Evolutionary conservation across 75 land plant genomes (phyloP).

Genomic region (Cryptomeria japonica): DNA sequence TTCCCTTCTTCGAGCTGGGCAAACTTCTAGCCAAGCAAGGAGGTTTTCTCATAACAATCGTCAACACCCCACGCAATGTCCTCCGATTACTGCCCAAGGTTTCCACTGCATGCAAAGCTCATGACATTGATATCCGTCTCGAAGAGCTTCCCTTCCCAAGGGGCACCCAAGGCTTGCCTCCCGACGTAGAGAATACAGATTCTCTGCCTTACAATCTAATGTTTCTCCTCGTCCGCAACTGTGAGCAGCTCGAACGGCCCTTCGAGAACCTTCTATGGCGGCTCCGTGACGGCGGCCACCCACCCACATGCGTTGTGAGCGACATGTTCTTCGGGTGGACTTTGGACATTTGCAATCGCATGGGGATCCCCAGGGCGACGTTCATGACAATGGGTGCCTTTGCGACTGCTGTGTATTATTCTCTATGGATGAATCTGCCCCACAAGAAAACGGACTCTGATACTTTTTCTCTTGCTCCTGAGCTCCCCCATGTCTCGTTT

Average conservation of each 20-base stretch:
- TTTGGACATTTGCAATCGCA: conserved; percentile 28
- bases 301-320: conserved; percentile 44
- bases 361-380: conserved; percentile 11
- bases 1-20: conserved; percentile 48
- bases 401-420: conserved; percentile 23
- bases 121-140: conserved; percentile 11
- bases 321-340: conserved; percentile 66
- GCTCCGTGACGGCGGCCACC: background rate
- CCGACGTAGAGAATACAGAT: conserved; percentile 32
- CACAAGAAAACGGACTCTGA: background rate
- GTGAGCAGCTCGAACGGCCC: conserved; percentile 26
- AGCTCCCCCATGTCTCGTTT: background rate
- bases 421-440: conserved; percentile 25
- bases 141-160: conserved; percentile 25
- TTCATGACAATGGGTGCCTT: conserved; percentile 37
- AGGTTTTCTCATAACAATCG: conserved; percentile 33
- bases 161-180: conserved; percentile 33
- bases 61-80: conserved; percentile 21
- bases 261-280: conserved; percentile 16
- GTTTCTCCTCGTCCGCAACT: conserved; percentile 13
- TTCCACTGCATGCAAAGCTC: background rate
- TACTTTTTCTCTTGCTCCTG: background rate
- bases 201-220: conserved; percentile 17
- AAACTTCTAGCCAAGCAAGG: background rate
- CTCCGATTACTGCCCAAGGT: background rate